These are phyloP conservation scores for Entoloma clypeatum DNA, from an alignment of 1,284 basidiomycete genomes.

Conservation along the genomic window DNA sequence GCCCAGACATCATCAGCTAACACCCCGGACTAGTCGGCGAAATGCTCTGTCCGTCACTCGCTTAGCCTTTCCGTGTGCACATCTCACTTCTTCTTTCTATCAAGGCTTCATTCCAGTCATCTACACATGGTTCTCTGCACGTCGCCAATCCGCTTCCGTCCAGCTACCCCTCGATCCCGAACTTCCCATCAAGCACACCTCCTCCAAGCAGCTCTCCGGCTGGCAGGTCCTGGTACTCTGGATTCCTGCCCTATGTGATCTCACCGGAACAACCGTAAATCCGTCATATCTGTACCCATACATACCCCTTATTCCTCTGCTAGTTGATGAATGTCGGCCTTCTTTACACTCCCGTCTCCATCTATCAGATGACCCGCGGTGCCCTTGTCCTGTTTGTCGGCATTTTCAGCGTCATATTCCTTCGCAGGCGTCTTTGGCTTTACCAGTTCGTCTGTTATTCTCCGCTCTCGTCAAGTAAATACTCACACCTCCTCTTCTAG, in stretches of 20 bases:
- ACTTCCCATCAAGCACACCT: constrained; percentile 34
- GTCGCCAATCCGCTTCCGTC: constrained; percentile 44
- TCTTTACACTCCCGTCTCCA: constrained; percentile 93
- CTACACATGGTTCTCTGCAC: constrained; percentile 58
- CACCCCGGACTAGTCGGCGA: constrained; percentile 69
- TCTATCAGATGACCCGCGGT: constrained; percentile 98
- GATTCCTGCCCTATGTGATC: constrained; percentile 86
- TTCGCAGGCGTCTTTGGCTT: constrained; percentile 74
- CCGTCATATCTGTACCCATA: constrained; percentile 7
- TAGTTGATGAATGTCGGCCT: constrained; percentile 94
- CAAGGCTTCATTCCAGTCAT: constrained; percentile 81
- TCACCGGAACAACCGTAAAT: constrained; percentile 82
- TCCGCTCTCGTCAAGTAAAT: constrained; percentile 14
- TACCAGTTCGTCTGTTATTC: constrained; percentile 58
- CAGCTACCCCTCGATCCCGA: constrained; percentile 54
- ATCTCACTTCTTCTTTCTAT: constrained; percentile 25
- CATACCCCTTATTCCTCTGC: constrained; percentile 16
- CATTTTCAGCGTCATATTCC: constrained; percentile 87
- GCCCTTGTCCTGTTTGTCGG: constrained; percentile 97
- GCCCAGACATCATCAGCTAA: constrained; percentile 26
- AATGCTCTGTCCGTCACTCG: constrained; percentile 74
- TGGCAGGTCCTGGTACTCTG: constrained; percentile 75
- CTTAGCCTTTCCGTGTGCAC: constrained; percentile 28
- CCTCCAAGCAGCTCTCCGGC: constrained; percentile 51
- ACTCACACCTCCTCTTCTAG: constrained; percentile 33